These are phyloP conservation scores for Kurtzmaniella quercitrusa DNA, from an alignment of 1,139 yeast genomes.

Conservation along the genomic window DNA sequence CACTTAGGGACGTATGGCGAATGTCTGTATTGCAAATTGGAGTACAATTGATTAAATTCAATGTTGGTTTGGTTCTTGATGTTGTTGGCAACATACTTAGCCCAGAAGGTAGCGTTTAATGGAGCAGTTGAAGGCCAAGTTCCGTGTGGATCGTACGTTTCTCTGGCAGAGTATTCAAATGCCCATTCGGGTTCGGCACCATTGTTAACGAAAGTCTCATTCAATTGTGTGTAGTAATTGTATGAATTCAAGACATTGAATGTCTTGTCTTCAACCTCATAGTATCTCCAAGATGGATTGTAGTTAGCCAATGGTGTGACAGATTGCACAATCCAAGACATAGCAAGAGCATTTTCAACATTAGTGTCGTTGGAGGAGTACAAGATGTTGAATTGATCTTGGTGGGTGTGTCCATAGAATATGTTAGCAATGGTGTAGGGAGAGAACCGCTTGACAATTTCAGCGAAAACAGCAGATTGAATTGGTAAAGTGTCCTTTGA, in stretches of 20 bases:
- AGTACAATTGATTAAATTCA: constrained; percentile 43
- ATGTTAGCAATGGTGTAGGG: constrained; percentile 66
- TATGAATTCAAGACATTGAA: constrained; percentile 58
- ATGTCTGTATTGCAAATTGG: constrained; percentile 44
- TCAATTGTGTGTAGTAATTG: constrained; percentile 52
- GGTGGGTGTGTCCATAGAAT: constrained; percentile 71
- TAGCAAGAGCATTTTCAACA: constrained; percentile 42
- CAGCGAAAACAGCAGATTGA: constrained; percentile 51
- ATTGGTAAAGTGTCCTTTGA: constrained; percentile 57
- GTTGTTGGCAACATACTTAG: constrained; percentile 31
- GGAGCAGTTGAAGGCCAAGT: constrained; percentile 52
- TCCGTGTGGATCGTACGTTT: constrained; percentile 38
- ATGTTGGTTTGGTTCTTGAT: constrained; percentile 31
- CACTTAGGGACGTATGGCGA: constrained; percentile 51
- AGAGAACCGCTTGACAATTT: constrained; percentile 61
- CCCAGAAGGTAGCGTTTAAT: constrained; percentile 59
- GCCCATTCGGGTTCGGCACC: constrained; percentile 53
- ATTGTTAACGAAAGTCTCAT: constrained; percentile 45
- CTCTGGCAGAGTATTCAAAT: constrained; percentile 53
- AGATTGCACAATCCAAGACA: constrained; percentile 66
- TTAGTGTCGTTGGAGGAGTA: constrained; percentile 40
- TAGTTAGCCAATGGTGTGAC: constrained; percentile 56
- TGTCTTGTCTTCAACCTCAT: constrained; percentile 60
- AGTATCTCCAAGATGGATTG: constrained; percentile 72
- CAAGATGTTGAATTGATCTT: constrained; percentile 60